Percentiles rank a stretch among this genome's conserved stretches.
phyloP scores from a whole-genome alignment of 2,329 filamentous ascomycete species.

The Fusarium stilboides region DNA sequence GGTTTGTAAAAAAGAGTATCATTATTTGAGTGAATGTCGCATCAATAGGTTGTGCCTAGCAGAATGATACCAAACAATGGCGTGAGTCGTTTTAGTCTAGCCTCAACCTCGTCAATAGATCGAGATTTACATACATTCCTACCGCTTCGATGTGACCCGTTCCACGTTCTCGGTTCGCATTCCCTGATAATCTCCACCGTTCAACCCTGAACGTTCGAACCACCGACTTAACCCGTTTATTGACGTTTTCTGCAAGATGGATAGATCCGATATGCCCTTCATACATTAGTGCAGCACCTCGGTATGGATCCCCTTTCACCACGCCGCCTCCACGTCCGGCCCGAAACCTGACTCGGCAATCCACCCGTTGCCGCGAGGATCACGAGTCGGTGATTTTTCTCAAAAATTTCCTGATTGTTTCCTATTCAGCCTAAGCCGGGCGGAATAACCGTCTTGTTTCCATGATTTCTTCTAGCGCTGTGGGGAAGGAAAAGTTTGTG shows the following conservation, averaged over 20 bases:
- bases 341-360: constrained; percentile 21
- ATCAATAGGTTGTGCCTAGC: background rate
- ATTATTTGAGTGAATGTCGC: constrained; percentile 33
- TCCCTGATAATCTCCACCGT: constrained; percentile 2
- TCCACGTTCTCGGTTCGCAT: background rate
- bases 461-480: background rate
- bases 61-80: constrained; percentile 19
- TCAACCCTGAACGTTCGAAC: background rate
- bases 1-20: constrained; percentile 45
- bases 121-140: background rate
- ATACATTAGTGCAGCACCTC: constrained; percentile 31
- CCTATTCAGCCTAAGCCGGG: background rate
- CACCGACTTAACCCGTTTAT: constrained; percentile 14
- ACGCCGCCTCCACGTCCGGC: constrained; percentile 6
- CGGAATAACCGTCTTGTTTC: background rate
- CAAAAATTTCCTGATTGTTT: constrained; percentile 16
- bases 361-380: constrained; percentile 19
- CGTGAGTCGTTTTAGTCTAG: constrained; percentile 2
- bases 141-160: too few relatives aligned
- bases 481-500: background rate
- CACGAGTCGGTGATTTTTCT: background rate
- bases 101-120: constrained; percentile 17
- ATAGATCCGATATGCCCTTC: constrained; percentile 21
- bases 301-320: constrained; percentile 19
- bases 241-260: constrained; percentile 29